A percentile compares a stretch with the other conserved stretches of the same genome.
Evolutionary conservation across 139 green algal species (phyloP).

Genomic region (Volvox africanus): DNA sequence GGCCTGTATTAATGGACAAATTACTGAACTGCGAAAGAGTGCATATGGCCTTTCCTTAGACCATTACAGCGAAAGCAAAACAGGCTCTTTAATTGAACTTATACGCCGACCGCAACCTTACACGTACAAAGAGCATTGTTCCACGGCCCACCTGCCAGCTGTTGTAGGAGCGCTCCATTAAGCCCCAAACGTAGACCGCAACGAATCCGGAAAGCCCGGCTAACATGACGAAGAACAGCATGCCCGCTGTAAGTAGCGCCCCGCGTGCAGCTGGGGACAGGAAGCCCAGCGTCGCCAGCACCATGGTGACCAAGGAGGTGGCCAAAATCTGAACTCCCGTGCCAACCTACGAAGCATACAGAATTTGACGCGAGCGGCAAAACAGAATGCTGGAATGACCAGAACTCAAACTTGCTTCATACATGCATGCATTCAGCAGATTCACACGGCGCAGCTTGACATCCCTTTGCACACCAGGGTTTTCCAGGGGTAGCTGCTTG

Average conservation of each 20-base stretch:
- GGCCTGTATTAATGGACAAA: neutral
- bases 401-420: no score
- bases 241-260: conserved; percentile 87
- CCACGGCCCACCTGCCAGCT: conserved; percentile 67
- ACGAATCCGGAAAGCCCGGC: conserved; percentile 56
- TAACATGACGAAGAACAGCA: conserved; percentile 91
- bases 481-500: no score
- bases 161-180: conserved; percentile 84
- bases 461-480: no score
- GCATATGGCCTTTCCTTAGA: no score
- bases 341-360: conserved; percentile 68
- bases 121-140: neutral
- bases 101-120: no score
- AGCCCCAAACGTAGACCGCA: conserved; percentile 85
- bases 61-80: no score
- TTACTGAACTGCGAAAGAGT: no score
- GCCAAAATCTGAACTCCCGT: conserved; percentile 91
- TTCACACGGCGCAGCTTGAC: no score
- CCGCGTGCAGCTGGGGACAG: conserved; percentile 92
- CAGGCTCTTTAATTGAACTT: no score
- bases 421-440: no score
- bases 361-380: no score
- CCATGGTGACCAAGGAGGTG: conserved; percentile 83
- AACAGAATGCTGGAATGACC: no score
- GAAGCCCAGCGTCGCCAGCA: conserved; percentile 95